Evolutionary conservation across 2,329 filamentous ascomycete genomes (phyloP).

Genomic region (Ceratocystis destructans): DNA sequence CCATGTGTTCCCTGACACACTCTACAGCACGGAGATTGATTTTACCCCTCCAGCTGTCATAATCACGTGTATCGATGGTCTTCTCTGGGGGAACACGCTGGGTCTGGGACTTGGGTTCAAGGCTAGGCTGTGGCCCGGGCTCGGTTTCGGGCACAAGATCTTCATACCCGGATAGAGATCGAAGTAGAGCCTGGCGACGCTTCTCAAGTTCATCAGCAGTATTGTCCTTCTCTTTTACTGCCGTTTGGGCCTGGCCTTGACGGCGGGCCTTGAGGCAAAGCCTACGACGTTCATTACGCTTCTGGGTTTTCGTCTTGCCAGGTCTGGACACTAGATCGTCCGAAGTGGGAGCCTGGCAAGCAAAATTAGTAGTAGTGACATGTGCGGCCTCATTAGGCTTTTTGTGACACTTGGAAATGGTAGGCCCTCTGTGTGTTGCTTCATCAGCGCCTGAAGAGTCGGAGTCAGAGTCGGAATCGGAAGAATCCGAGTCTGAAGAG

Average conservation of each 20-base stretch:
- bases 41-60: conserved; percentile 56
- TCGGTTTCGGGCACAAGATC: background rate
- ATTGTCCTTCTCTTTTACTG: conserved; percentile 4
- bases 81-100: background rate
- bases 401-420: background rate
- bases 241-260: background rate
- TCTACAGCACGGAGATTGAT: conserved; percentile 70
- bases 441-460: background rate
- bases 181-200: conserved; percentile 11
- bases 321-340: background rate
- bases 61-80: background rate
- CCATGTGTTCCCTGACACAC: conserved; percentile 56
- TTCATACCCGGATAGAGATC: conserved; percentile 34
- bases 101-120: conserved; percentile 32
- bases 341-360: background rate
- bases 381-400: background rate
- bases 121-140: background rate
- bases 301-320: conserved; percentile 14
- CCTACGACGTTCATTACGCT: conserved; percentile 15
- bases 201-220: conserved; percentile 10
- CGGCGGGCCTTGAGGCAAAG: conserved; percentile 4
- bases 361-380: background rate
- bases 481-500: conserved; percentile 11
- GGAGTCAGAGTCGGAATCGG: conserved; percentile 6
- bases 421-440: too few relatives aligned